Evolutionary conservation across 192 early-diverging fungal species (phyloP).

Genomic region (Backusella parvicylindrica): DNA sequence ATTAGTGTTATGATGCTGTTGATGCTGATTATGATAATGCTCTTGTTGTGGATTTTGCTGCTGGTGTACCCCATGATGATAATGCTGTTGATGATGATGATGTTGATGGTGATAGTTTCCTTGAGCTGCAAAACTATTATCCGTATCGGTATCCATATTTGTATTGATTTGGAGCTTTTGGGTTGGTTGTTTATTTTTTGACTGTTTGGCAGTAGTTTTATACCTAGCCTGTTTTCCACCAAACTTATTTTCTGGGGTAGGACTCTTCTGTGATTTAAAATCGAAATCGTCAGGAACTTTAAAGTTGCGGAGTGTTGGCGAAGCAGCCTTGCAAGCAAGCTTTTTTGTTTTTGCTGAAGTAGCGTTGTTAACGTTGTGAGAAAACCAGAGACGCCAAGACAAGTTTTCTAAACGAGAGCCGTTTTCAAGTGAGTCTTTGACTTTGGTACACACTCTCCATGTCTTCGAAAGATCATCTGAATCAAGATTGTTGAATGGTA

Average conservation of each 20-base stretch:
- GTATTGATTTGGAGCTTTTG: conserved; percentile 1
- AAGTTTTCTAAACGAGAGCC: conserved; percentile 79
- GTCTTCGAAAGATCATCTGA: conserved; percentile 69
- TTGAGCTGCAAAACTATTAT: conserved; percentile 3
- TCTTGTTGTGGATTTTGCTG: background rate
- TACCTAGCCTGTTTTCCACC: background rate
- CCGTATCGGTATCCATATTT: background rate
- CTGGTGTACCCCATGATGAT: background rate
- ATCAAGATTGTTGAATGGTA: conserved; percentile 66
- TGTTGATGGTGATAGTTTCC: background rate
- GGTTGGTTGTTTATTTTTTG: background rate
- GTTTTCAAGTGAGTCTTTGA: conserved; percentile 78
- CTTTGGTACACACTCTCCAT: conserved; percentile 80
- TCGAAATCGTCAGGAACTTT: conserved; percentile 13
- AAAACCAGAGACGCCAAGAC: conserved; percentile 83
- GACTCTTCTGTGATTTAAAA: conserved; percentile 8
- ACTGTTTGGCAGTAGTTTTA: background rate
- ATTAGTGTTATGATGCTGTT: background rate
- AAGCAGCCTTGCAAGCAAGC: background rate
- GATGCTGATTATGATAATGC: background rate
- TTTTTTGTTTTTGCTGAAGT: background rate
- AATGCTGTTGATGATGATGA: conserved; percentile 8
- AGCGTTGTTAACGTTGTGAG: conserved; percentile 52
- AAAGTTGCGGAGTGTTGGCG: background rate
- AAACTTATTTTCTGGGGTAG: background rate